Conservation (phyloP, 345 rosid genomes). For the Eucalyptus sp. region DNA sequence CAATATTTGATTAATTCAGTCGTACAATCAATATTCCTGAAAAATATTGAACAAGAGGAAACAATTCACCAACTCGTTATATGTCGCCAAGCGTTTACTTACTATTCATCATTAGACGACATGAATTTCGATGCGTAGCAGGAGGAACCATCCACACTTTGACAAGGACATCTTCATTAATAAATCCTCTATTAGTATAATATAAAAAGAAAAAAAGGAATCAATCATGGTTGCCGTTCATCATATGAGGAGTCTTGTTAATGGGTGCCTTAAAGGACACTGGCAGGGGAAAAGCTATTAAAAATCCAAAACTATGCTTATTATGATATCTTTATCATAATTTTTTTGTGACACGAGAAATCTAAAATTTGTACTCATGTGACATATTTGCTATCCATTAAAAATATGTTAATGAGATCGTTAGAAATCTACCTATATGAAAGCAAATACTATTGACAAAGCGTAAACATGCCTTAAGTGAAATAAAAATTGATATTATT, state of each 20-base stretch:
- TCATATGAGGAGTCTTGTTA: neutral
- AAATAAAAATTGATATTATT: too few relatives aligned
- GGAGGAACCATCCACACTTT: neutral
- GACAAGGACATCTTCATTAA: neutral
- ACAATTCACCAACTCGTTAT: neutral
- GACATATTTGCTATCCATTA: too few relatives aligned
- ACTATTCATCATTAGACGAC: neutral
- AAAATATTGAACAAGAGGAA: neutral
- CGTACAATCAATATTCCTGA: neutral
- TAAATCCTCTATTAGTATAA: neutral
- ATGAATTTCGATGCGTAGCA: fast-evolving
- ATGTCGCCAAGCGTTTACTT: neutral
- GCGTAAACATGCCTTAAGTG: too few relatives aligned
- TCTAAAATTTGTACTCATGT: fast-evolving
- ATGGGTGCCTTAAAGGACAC: neutral
- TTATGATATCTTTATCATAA: fast-evolving
- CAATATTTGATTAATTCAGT: neutral
- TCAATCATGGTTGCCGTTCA: neutral
- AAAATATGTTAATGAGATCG: fast-evolving
- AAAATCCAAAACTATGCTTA: too few relatives aligned
- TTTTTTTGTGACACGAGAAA: too few relatives aligned
- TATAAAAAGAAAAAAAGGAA: neutral
- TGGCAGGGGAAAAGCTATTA: neutral
- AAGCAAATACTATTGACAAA: too few relatives aligned
- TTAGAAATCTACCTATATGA: too few relatives aligned